Base-by-base conservation (phyloP, 1,284 basidiomycete species). In the Malassezia pachydermatis region DNA sequence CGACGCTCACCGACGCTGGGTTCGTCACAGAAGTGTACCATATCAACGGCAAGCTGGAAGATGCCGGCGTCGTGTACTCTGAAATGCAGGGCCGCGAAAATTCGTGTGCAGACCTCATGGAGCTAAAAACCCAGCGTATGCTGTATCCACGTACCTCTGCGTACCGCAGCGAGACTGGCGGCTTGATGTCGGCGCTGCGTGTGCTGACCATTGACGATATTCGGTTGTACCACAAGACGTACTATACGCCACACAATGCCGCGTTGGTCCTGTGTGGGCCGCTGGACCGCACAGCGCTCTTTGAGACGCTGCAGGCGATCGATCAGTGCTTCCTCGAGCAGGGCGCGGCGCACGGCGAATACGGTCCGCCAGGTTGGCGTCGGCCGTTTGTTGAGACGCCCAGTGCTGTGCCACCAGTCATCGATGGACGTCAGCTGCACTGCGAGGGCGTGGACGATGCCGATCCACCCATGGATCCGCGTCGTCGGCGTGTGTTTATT, bases 51-150 rank as follows among this genome's bases (percentile, higher is more conserved):
- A 81, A 86, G 65, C 92, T 88, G 4, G 81, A 92, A 64, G 82
- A 98, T 67, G 86, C 87, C 9, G 94, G 94, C 38, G 94, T 99
- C 2, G 94, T 99, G 23, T 95, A 65, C 45, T 60, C 64, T 28
- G 74, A 75, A 57, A 99, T 99, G 94, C 92, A 98, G 75, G 94
- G 88, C 30, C 79, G 92, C 40, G 85, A 98, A 75, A 96, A 96
- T 67, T 87, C 85, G 4, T 80, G 85, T 0, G 82, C 81, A 11
- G 88, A 95, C 75, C 76, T 95, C 34, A 90, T 96, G 84, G 81
- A 83, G 41, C 78, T 92, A 36, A 61, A 61, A 48, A 58, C 55
- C 19, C 66, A 70, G 55, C 81, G 83, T 20, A 73, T 84, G 23
- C 70, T 92, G 30, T 89, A 95, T 64, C 84, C 86, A 20, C 74